Conservation (phyloP, 176 grass and related monocot species). For the Bothriochloa decipiens region DNA sequence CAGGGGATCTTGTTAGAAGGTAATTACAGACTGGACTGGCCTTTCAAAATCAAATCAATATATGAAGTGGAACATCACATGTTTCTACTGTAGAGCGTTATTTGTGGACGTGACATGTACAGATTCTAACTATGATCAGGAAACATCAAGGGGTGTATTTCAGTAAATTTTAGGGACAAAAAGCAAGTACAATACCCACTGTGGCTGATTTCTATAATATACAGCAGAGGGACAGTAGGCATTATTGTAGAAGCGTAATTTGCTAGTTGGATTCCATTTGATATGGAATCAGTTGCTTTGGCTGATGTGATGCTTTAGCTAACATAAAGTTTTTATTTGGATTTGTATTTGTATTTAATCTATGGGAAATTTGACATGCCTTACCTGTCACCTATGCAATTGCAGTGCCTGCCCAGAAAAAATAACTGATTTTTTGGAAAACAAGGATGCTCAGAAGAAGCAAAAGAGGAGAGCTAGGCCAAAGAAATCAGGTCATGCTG, state of each 20-base stretch:
- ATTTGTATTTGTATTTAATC: not conserved
- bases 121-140: not conserved
- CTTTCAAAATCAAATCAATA: not conserved
- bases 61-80: not conserved
- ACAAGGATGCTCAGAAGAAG: slow-evolving; percentile 75
- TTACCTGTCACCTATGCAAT: slow-evolving; percentile 21
- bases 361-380: not conserved
- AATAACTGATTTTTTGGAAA: slow-evolving; percentile 72
- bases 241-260: not conserved
- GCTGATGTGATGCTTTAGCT: not conserved
- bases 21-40: slow-evolving; percentile 26
- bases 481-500: slow-evolving; percentile 39
- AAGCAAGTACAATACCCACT: slow-evolving; percentile 5
- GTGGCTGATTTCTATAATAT: not conserved
- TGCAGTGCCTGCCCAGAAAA: slow-evolving; percentile 93
- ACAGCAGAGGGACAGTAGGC: not conserved
- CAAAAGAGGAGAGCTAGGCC: slow-evolving; percentile 66
- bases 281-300: not conserved
- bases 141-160: not conserved
- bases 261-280: not conserved
- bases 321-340: not conserved
- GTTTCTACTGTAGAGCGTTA: not conserved
- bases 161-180: not conserved
- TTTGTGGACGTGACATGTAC: not conserved
- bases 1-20: slow-evolving; percentile 77